phyloP scores from a whole-genome alignment of 2,329 filamentous ascomycete genomes.

The Endothia cerciana region DNA sequence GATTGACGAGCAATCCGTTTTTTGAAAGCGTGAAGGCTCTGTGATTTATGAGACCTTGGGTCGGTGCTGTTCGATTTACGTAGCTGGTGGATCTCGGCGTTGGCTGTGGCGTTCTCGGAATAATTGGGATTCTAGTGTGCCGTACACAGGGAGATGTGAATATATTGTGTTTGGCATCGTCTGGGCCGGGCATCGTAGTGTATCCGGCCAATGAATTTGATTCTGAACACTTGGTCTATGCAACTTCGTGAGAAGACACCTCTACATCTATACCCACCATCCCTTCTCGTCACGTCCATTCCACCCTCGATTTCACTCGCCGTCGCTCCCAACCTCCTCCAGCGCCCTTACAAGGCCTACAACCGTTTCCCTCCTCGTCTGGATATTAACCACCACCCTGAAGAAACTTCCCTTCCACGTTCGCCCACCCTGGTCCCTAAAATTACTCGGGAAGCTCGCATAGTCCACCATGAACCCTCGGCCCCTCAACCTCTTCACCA shows the following conservation, averaged over 20 bases:
- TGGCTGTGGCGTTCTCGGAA: not conserved
- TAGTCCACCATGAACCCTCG: constrained; percentile 66
- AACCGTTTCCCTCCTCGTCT: constrained; percentile 56
- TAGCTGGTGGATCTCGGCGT: not conserved
- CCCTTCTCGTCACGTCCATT: not conserved
- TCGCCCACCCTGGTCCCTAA: not conserved
- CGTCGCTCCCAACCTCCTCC: constrained; percentile 47
- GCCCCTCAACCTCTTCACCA: constrained; percentile 52
- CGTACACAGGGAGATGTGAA: not conserved
- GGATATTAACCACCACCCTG: constrained; percentile 62
- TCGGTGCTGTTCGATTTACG: not conserved
- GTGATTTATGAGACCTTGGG: constrained; percentile 36
- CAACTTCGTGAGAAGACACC: not conserved
- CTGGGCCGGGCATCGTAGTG: not conserved
- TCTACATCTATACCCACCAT: not conserved
- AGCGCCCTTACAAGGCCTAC: constrained; percentile 58
- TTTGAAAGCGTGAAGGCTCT: constrained; percentile 67
- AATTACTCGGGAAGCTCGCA: constrained; percentile 52
- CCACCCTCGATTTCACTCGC: not conserved
- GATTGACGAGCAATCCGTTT: constrained; percentile 67
- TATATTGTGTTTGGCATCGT: not conserved
- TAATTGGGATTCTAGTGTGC: not conserved
- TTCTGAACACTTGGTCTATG: not conserved
- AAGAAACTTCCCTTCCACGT: constrained; percentile 55
- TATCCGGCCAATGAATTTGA: not conserved